These are phyloP conservation scores for Paraphaeosphaeria minitans DNA, from an alignment of 2,329 filamentous ascomycete genomes.

Conservation along the genomic window DNA sequence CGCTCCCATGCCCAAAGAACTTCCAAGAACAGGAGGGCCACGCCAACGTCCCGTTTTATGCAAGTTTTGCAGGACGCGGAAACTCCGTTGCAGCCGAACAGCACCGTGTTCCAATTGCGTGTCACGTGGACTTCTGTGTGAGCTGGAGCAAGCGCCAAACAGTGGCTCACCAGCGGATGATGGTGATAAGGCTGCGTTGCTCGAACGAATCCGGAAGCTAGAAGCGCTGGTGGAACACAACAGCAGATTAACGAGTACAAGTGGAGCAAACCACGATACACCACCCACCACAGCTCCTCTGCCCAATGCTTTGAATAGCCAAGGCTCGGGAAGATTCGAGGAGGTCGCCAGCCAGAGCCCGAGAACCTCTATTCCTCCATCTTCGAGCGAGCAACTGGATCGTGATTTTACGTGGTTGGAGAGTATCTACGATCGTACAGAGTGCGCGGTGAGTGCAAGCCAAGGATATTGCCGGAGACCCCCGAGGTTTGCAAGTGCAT, in stretches of 20 bases:
- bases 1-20: conserved; percentile 21
- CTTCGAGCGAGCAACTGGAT: conserved; percentile 14
- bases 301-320: background rate
- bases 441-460: conserved; percentile 12
- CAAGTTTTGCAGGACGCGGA: conserved; percentile 31
- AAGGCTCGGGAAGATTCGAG: background rate
- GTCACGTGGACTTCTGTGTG: conserved; percentile 25
- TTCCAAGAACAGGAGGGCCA: conserved; percentile 3
- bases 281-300: background rate
- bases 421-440: conserved; percentile 18
- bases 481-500: too few relatives aligned
- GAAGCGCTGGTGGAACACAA: conserved; percentile 18
- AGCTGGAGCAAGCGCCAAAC: conserved; percentile 12
- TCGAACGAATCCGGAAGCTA: conserved; percentile 21
- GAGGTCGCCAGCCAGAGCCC: background rate
- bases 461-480: too few relatives aligned
- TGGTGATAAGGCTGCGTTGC: conserved; percentile 14
- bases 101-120: conserved; percentile 35
- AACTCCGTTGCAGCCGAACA: conserved; percentile 33
- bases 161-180: background rate
- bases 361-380: background rate
- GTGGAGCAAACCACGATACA: background rate
- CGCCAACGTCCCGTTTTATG: conserved; percentile 30
- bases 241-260: background rate
- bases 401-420: conserved; percentile 22